These are phyloP conservation scores for Fusarium sp. DNA, from an alignment of 2,329 filamentous ascomycete genomes.

Conservation along the genomic window DNA sequence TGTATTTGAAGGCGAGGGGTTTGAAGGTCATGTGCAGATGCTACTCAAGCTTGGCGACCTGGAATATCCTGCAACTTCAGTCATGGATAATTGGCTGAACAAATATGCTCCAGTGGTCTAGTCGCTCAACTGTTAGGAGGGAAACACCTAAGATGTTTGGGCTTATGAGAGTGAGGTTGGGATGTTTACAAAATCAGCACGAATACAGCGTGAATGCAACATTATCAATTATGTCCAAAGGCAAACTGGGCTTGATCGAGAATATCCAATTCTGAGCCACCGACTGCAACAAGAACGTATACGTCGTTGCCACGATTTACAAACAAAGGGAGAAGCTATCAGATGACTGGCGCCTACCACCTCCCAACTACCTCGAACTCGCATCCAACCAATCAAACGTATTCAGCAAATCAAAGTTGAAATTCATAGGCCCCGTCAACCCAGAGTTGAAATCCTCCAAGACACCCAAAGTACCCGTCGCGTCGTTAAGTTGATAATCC, in stretches of 20 bases:
- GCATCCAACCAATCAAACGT: slow-evolving; percentile 58
- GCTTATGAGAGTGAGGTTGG: no score
- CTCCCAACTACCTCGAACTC: neutral
- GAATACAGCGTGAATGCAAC: no score
- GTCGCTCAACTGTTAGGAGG: neutral
- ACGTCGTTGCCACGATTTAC: no score
- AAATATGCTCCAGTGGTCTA: neutral
- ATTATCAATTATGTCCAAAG: no score
- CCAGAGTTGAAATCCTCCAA: neutral
- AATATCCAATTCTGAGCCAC: no score
- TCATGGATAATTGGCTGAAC: neutral
- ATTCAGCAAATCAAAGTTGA: slow-evolving; percentile 59
- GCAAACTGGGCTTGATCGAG: no score
- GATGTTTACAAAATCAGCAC: no score
- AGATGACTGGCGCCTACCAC: no score
- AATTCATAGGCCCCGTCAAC: slow-evolving; percentile 44
- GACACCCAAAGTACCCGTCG: neutral
- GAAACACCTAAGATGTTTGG: no score
- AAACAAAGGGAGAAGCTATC: no score
- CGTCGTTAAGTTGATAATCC: slow-evolving; percentile 58
- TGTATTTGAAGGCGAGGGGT: neutral
- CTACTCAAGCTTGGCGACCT: neutral
- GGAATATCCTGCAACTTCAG: neutral
- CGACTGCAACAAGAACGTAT: no score
- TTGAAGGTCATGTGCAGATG: neutral